Evolutionary conservation across 2,329 filamentous ascomycete genomes (phyloP).

Genomic region (Hypoxylon sp.): DNA sequence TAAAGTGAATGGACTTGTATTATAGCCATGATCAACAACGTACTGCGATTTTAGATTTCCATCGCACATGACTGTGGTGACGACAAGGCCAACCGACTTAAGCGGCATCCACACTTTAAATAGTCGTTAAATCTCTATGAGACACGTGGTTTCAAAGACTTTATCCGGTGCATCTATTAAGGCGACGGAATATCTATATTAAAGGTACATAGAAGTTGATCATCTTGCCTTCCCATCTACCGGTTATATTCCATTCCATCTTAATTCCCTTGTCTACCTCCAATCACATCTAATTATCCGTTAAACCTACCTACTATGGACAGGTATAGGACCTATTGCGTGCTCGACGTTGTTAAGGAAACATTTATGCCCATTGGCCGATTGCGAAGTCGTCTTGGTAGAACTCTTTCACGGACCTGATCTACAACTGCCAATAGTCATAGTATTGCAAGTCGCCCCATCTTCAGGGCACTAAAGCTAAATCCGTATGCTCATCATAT

Average conservation of each 20-base stretch:
- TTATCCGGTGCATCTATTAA: conserved; percentile 30
- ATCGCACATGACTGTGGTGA: not conserved
- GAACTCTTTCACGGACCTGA: not conserved
- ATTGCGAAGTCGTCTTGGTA: not conserved
- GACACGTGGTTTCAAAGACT: conserved; percentile 3
- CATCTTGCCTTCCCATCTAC: conserved; percentile 13
- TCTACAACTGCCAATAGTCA: not conserved
- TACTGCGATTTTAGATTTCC: not conserved
- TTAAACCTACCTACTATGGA: conserved; percentile 19
- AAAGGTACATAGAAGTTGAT: not conserved
- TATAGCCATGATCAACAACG: too few species aligned
- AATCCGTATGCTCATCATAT: not conserved
- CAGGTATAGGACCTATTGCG: conserved; percentile 14
- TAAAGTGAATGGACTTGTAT: too few species aligned
- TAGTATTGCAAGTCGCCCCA: not conserved
- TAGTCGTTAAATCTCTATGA: not conserved
- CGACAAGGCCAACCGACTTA: not conserved
- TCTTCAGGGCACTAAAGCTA: not conserved
- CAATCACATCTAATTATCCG: conserved; percentile 26
- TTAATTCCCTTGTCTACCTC: not conserved
- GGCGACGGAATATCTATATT: not conserved
- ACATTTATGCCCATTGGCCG: not conserved
- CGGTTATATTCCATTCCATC: conserved; percentile 23
- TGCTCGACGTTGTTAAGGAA: not conserved
- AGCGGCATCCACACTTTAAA: not conserved